Percentiles rank a stretch among this genome's conserved stretches.
Conservation (phyloP, 2,329 filamentous ascomycete species). For the Fusarium tanahbumbuense region DNA sequence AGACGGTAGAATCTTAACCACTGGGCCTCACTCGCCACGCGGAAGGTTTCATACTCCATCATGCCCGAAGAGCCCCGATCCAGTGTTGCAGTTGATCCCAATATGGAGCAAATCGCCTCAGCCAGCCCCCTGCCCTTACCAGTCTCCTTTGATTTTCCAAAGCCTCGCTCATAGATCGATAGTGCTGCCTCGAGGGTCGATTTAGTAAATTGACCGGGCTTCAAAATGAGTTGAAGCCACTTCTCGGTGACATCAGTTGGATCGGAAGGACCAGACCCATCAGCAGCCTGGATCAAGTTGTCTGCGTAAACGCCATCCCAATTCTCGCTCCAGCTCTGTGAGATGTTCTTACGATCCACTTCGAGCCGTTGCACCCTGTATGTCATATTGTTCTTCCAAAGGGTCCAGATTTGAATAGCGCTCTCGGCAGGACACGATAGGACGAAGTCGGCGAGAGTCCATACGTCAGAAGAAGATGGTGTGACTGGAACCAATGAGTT, state of each 20-base stretch:
- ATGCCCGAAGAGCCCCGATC: constrained; percentile 70
- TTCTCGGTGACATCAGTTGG: constrained; percentile 79
- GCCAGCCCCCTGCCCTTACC: constrained; percentile 70
- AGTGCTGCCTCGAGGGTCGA: constrained; percentile 87
- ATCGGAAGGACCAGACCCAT: constrained; percentile 71
- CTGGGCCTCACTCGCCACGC: constrained; percentile 79
- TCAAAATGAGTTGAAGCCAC: constrained; percentile 87
- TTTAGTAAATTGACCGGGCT: constrained; percentile 82
- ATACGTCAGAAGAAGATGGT: constrained; percentile 78
- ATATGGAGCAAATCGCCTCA: constrained; percentile 79
- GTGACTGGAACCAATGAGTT: constrained; percentile 71
- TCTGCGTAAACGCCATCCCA: constrained; percentile 80
- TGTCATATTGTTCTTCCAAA: constrained; percentile 87
- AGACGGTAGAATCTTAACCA: constrained; percentile 93
- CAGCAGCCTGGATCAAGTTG: constrained; percentile 63
- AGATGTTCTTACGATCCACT: constrained; percentile 74
- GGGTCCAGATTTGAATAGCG: constrained; percentile 74
- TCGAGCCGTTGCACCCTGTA: constrained; percentile 80
- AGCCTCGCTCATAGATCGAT: constrained; percentile 79
- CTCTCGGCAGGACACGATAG: constrained; percentile 67
- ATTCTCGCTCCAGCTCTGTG: constrained; percentile 69
- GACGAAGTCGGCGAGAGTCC: constrained; percentile 83
- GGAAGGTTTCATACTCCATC: constrained; percentile 81
- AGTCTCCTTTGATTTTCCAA: constrained; percentile 52
- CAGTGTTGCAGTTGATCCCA: constrained; percentile 76